Conservation (phyloP, 192 early-diverging fungal species). For the Backusella parvicylindrica region DNA sequence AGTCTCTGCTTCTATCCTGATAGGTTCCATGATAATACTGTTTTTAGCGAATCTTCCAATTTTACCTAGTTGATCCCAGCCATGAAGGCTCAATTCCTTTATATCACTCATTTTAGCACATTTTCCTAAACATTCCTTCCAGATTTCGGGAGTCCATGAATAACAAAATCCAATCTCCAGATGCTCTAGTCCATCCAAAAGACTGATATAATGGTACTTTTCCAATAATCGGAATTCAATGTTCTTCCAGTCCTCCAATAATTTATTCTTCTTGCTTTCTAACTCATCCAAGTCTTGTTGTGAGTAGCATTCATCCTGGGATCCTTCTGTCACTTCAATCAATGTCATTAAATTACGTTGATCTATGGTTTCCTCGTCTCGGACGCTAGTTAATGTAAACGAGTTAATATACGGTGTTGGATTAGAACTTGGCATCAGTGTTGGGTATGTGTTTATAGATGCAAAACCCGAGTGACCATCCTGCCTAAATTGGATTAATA, state of each 20-base stretch:
- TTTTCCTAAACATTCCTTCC: not conserved
- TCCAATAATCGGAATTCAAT: not conserved
- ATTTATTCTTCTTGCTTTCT: not conserved
- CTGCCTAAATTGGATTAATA: not conserved
- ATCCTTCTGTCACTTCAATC: not conserved
- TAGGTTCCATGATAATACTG: not conserved
- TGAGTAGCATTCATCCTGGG: not conserved
- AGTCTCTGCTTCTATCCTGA: not conserved
- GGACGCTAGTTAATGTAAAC: not conserved
- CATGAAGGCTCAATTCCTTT: not conserved
- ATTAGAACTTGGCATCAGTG: not conserved
- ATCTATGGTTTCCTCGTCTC: not conserved
- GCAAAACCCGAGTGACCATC: conserved; percentile 7
- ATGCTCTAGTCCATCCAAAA: not conserved
- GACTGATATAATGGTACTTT: not conserved
- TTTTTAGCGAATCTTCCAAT: not conserved
- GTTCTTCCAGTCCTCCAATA: not conserved
- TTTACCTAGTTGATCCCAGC: conserved; percentile 11
- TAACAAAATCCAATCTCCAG: conserved; percentile 9
- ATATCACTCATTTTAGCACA: not conserved
- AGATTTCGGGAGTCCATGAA: conserved; percentile 4
- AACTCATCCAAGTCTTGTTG: not conserved
- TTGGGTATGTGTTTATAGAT: not conserved
- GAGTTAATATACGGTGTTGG: not conserved
- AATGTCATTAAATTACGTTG: not conserved